phyloP scores from a whole-genome alignment of 2,329 filamentous ascomycete genomes.

The Neonectria sp. region DNA sequence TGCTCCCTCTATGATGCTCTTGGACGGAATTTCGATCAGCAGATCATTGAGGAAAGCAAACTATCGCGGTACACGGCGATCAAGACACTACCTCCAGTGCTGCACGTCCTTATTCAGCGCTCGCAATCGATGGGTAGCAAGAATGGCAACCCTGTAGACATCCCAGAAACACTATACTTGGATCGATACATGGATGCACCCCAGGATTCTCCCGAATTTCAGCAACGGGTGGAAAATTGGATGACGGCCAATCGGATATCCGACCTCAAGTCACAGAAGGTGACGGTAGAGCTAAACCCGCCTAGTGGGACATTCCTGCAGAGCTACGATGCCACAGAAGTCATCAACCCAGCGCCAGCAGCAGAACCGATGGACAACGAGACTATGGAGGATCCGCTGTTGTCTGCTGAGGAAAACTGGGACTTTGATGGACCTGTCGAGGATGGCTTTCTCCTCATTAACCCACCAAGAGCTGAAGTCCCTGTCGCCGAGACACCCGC shows the following conservation, averaged over 20 bases:
- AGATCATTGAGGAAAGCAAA: constrained; percentile 78
- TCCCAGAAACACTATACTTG: constrained; percentile 87
- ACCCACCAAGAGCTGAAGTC: constrained; percentile 27
- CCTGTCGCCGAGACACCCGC: background rate
- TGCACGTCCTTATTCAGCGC: constrained; percentile 92
- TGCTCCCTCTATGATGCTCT: constrained; percentile 87
- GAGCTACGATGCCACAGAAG: constrained; percentile 32
- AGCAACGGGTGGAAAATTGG: constrained; percentile 80
- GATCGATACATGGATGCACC: constrained; percentile 88
- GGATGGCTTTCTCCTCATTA: constrained; percentile 53
- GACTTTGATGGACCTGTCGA: constrained; percentile 57
- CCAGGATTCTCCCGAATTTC: constrained; percentile 72
- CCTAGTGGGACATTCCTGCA: constrained; percentile 49
- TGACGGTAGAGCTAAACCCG: constrained; percentile 46
- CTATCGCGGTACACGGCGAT: constrained; percentile 79
- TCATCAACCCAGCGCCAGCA: background rate
- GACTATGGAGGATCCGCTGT: constrained; percentile 12
- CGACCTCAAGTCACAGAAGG: constrained; percentile 62
- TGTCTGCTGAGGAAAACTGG: constrained; percentile 50
- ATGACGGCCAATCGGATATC: constrained; percentile 76
- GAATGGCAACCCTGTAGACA: constrained; percentile 81
- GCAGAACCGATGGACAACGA: constrained; percentile 13
- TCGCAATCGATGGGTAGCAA: constrained; percentile 82
- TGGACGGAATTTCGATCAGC: constrained; percentile 86
- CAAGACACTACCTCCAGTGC: constrained; percentile 82